Conservation (phyloP, 495 filamentous ascomycete species). For the Penicillium silybi region DNA sequence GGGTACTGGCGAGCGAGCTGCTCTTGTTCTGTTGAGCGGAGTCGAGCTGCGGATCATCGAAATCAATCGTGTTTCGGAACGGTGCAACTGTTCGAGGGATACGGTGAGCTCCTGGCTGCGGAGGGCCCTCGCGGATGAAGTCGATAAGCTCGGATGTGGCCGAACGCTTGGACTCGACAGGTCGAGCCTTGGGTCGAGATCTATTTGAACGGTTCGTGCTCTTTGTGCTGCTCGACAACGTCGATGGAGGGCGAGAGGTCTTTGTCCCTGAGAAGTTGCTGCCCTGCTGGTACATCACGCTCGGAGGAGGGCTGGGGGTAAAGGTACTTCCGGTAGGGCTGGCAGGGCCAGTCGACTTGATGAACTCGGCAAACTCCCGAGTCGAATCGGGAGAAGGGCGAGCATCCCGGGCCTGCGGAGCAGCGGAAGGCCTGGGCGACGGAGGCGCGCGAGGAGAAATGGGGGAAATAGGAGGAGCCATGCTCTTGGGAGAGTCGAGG, state of each 20-base stretch:
- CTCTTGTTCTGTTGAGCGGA: slow-evolving; percentile 17
- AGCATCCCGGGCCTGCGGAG: slow-evolving; percentile 62
- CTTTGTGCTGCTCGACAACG: slow-evolving; percentile 9
- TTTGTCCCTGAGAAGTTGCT: slow-evolving; percentile 15
- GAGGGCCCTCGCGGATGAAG: slow-evolving; percentile 84
- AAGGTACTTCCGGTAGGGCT: neutral
- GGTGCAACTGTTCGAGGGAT: slow-evolving; percentile 83
- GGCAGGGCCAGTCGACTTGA: slow-evolving; percentile 72
- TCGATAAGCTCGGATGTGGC: slow-evolving; percentile 85
- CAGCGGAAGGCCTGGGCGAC: slow-evolving; percentile 24
- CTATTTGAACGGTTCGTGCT: slow-evolving; percentile 16
- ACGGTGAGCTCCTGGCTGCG: slow-evolving; percentile 52
- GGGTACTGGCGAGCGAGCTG: slow-evolving; percentile 40
- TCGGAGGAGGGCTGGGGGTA: neutral
- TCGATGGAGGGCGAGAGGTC: slow-evolving; percentile 19
- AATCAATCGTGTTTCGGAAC: slow-evolving; percentile 81
- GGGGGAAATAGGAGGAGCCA: slow-evolving; percentile 5
- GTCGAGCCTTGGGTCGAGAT: slow-evolving; percentile 64
- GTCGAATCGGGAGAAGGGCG: slow-evolving; percentile 59
- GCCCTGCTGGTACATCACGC: slow-evolving; percentile 2
- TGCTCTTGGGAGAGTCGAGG: slow-evolving; percentile 23
- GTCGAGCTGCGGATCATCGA: slow-evolving; percentile 61
- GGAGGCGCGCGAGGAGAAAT: slow-evolving; percentile 25
- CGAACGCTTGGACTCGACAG: slow-evolving; percentile 57
- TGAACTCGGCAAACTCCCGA: slow-evolving; percentile 79